Conservation (phyloP, 345 rosid genomes). For the Pseudoturritis turrita region DNA sequence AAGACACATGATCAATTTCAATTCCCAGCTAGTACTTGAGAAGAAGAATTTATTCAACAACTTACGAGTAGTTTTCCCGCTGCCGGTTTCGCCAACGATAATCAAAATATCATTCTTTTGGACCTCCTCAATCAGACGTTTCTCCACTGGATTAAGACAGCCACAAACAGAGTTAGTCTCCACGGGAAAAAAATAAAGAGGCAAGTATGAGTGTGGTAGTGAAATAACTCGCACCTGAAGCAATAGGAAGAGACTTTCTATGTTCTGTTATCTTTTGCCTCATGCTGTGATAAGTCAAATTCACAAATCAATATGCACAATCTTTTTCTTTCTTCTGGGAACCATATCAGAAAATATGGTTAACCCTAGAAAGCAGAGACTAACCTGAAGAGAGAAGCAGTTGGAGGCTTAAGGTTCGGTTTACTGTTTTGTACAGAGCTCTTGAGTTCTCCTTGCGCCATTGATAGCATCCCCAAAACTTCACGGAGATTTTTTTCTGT, state of each 20-base stretch:
- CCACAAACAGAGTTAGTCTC: slow-evolving; percentile 13
- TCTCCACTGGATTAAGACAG: slow-evolving; percentile 48
- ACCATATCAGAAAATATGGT: not conserved
- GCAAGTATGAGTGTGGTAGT: not conserved
- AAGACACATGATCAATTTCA: not conserved
- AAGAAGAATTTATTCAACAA: not conserved
- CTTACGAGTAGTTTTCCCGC: slow-evolving; percentile 97
- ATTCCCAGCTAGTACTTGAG: not conserved
- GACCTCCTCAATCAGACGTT: slow-evolving; percentile 70
- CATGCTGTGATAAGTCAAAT: slow-evolving; percentile 28
- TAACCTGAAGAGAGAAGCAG: slow-evolving; percentile 36
- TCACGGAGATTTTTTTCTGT: not conserved
- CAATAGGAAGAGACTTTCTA: slow-evolving; percentile 81
- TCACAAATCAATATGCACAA: not conserved
- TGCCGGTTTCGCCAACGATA: slow-evolving; percentile 96
- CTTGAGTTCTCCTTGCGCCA: slow-evolving; percentile 41
- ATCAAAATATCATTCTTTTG: slow-evolving; percentile 52
- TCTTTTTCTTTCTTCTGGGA: not conserved
- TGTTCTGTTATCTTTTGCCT: slow-evolving; percentile 51
- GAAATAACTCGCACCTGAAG: slow-evolving; percentile 48
- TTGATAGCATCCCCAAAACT: slow-evolving; percentile 39
- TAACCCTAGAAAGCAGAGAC: not conserved
- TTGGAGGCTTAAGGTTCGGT: slow-evolving; percentile 28
- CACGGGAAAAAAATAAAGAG: not conserved
- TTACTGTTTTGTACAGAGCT: slow-evolving; percentile 19